A percentile compares a stretch with the other conserved stretches of the same genome.
Conservation (phyloP, 1,284 basidiomycete species). For the Kwoniella shivajii region DNA sequence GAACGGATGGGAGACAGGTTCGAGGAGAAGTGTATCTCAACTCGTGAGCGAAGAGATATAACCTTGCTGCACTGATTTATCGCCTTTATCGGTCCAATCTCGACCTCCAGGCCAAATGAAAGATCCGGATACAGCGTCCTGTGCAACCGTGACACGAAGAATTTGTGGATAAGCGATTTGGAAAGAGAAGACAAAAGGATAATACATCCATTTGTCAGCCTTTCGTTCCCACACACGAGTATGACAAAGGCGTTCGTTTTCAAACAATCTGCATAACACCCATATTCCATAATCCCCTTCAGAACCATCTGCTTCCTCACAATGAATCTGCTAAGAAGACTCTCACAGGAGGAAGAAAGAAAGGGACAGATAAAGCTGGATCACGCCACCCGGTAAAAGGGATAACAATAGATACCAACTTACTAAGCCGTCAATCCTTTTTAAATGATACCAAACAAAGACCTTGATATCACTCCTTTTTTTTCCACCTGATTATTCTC, state of each 20-base stretch:
- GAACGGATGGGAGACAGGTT: not conserved
- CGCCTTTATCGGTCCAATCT: not conserved
- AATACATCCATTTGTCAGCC: slow-evolving; percentile 12
- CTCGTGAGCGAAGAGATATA: not conserved
- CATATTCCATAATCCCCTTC: no score
- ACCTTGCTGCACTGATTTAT: slow-evolving; percentile 10
- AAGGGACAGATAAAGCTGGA: not conserved
- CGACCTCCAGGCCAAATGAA: no score
- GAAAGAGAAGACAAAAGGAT: not conserved
- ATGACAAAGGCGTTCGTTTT: not conserved
- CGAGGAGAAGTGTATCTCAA: not conserved
- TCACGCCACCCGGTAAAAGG: not conserved
- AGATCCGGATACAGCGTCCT: slow-evolving; percentile 16
- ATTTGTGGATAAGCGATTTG: not conserved
- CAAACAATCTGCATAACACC: no score
- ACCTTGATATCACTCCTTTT: not conserved
- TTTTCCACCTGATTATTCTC: not conserved
- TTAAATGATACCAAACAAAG: not conserved
- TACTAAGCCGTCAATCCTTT: slow-evolving; percentile 17
- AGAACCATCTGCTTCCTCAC: no score
- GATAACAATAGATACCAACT: slow-evolving; percentile 4
- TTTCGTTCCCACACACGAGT: not conserved
- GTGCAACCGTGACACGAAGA: not conserved
- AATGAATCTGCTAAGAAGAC: no score
- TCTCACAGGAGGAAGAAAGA: not conserved